Evolutionary conservation across 2,329 filamentous ascomycete species (phyloP), one percentile per base, ranked within the genome.

Genomic region (Fusarium xyrophilum): DNA sequence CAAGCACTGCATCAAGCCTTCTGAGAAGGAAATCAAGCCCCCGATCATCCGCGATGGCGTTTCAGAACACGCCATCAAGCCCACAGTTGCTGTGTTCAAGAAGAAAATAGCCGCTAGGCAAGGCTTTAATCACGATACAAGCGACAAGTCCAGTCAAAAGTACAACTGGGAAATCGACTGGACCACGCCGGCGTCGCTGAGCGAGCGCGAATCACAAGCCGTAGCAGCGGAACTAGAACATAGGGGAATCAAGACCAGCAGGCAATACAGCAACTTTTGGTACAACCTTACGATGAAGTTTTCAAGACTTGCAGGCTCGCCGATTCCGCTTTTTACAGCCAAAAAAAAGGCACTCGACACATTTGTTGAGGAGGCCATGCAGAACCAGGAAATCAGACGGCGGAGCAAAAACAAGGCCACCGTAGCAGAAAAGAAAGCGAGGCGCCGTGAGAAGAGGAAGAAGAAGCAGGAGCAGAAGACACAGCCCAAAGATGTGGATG

Each of bases 51-150:
- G 71, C 30, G 70, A 75, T 46, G 60, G 66, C 15, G 64, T 69
- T 32, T 70, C 73, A 28, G 70, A 74, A 21, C 64, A 74, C 30
- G 67, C 73, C 3, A 70, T 72, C 51, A 75, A 74, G 46, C 64
- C 65, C 33, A 70, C 69, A 12, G 56, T 72, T 33, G 56, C 59
- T 21, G 32, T 55, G 12, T 68, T 75, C 27, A 55, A 71, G 53
- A 42, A 71, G 51, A 65, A 64, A 21, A 57, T 69, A 28, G 69
- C 67, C 17, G 63, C 57, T 13, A 47, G 59, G 12, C 61, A 74
- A 42, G 47, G 46, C 9, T 60, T 67, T 46, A 52, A 17, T 6
- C 40, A 50, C 28, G 51, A 51, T 19, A 48, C 44, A 21, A 28
- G 43, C 13, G 32, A 51, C 17, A 23, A 14, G 17, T 23, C 56